A percentile compares a stretch with the other conserved stretches of the same genome.
These are phyloP conservation scores for Cladorrhinum samala DNA, from an alignment of 495 filamentous ascomycete genomes.

Conservation along the genomic window DNA sequence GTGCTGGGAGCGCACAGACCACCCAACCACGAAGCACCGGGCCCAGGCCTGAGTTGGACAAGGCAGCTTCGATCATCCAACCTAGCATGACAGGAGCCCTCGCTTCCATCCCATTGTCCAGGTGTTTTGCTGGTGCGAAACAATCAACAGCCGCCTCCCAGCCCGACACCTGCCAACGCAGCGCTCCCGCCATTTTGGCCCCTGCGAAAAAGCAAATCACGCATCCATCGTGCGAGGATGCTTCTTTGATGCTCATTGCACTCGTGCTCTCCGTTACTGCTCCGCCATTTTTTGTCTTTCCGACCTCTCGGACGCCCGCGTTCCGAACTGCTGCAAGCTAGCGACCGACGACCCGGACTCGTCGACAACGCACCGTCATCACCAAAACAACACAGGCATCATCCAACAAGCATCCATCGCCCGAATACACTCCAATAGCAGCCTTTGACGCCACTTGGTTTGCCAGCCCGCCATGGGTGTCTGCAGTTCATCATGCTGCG, in stretches of 20 bases:
- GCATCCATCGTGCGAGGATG: conserved; percentile 11
- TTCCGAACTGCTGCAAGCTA: conserved; percentile 6
- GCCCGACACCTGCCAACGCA: conserved; percentile 10
- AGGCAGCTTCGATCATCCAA: not conserved
- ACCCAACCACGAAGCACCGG: too few species aligned
- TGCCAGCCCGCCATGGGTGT: conserved; percentile 33
- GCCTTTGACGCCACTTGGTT: conserved; percentile 11
- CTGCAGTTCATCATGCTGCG: conserved; percentile 37
- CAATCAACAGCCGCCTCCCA: conserved; percentile 13
- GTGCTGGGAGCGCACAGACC: not conserved
- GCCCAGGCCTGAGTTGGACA: not conserved
- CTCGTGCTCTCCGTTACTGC: too few species aligned
- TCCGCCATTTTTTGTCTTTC: too few species aligned
- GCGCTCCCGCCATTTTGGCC: conserved; percentile 11
- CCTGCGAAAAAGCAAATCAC: not conserved
- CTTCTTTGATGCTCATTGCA: conserved; percentile 16
- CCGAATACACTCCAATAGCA: conserved; percentile 5
- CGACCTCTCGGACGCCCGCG: not conserved
- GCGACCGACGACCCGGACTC: not conserved
- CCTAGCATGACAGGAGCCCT: not conserved
- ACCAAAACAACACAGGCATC: conserved; percentile 5
- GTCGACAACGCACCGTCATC: not conserved
- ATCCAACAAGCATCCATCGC: conserved; percentile 6
- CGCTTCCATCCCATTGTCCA: not conserved
- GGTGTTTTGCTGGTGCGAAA: conserved; percentile 16